These are phyloP conservation scores for Kazachstania psychrophila DNA, from an alignment of 805 yeast species.

Conservation along the genomic window DNA sequence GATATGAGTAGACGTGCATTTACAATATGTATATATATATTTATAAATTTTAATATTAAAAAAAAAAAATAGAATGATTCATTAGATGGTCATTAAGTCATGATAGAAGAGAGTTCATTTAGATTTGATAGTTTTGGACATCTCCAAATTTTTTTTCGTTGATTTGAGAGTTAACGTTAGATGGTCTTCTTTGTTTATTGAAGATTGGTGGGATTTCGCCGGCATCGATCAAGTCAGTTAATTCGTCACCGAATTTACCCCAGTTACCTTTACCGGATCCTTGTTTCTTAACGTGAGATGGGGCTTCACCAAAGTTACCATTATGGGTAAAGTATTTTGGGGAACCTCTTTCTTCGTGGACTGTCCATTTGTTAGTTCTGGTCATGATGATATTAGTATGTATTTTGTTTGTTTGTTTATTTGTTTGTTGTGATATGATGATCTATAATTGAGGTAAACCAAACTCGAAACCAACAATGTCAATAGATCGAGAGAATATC, in stretches of 20 bases:
- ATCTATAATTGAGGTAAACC: neutral
- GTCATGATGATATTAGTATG: conserved; percentile 38
- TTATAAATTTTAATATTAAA: neutral
- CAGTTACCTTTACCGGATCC: conserved; percentile 86
- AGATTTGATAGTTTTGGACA: conserved; percentile 5
- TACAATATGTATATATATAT: neutral
- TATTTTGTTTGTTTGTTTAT: conserved; percentile 2
- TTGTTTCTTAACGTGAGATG: conserved; percentile 66
- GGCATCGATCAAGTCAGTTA: conserved; percentile 49
- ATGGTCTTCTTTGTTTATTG: conserved; percentile 42
- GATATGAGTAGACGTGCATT: neutral
- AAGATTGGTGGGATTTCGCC: conserved; percentile 46
- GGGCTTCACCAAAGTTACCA: conserved; percentile 63
- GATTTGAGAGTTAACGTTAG: conserved; percentile 33
- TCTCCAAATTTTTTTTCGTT: conserved; percentile 34
- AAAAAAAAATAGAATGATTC: neutral
- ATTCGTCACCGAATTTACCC: conserved; percentile 77
- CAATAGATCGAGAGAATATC: too few relatives aligned
- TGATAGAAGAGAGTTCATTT: neutral
- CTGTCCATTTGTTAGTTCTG: conserved; percentile 70
- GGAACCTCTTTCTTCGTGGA: conserved; percentile 47
- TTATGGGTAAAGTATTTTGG: conserved; percentile 73
- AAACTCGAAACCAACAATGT: too few relatives aligned
- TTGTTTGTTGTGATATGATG: neutral
- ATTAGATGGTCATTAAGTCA: neutral